Evolutionary conservation across 1,139 yeast genomes (phyloP).

Genomic region (Hemisphaericaspora lyxosophila): DNA sequence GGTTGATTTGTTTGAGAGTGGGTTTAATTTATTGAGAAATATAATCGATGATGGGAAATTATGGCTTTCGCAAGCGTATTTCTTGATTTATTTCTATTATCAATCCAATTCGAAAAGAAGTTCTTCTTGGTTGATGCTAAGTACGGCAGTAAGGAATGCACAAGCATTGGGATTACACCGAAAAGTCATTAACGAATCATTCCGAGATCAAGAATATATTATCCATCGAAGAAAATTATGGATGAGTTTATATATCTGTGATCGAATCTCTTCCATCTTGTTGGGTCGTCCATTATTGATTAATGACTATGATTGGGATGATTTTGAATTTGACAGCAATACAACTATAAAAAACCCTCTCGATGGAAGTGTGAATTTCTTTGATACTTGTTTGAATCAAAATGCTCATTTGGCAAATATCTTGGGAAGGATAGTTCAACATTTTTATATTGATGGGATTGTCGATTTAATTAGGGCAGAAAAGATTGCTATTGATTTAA

Average conservation of each 20-base stretch:
- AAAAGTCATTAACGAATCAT: constrained; percentile 9
- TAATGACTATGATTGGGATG: constrained; percentile 41
- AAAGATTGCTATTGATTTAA: constrained; percentile 33
- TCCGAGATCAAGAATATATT: constrained; percentile 7
- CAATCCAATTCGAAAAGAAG: constrained; percentile 35
- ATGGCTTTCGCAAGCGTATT: constrained; percentile 41
- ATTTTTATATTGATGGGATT: constrained; percentile 23
- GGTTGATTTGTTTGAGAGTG: constrained; percentile 28
- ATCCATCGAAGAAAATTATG: constrained; percentile 32
- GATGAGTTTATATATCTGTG: constrained; percentile 39
- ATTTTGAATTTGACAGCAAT: constrained; percentile 12
- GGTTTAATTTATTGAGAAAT: constrained; percentile 25
- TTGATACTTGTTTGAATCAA: constrained; percentile 8
- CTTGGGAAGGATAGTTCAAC: constrained; percentile 30
- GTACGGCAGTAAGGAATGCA: constrained; percentile 9
- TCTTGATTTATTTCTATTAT: constrained; percentile 33
- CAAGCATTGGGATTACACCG: constrained; percentile 11
- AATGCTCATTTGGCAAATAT: constrained; percentile 13
- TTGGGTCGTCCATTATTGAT: constrained; percentile 42
- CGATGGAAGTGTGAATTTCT: constrained; percentile 5
- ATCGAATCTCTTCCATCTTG: constrained; percentile 35
- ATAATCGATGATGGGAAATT: constrained; percentile 35
- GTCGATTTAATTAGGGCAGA: constrained; percentile 33
- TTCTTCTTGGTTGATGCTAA: constrained; percentile 31
- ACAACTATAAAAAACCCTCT: neutral